A percentile compares a stretch with the other conserved stretches of the same genome.
phyloP scores from a whole-genome alignment of 2,329 filamentous ascomycete genomes.

The Fusarium agapanthi region DNA sequence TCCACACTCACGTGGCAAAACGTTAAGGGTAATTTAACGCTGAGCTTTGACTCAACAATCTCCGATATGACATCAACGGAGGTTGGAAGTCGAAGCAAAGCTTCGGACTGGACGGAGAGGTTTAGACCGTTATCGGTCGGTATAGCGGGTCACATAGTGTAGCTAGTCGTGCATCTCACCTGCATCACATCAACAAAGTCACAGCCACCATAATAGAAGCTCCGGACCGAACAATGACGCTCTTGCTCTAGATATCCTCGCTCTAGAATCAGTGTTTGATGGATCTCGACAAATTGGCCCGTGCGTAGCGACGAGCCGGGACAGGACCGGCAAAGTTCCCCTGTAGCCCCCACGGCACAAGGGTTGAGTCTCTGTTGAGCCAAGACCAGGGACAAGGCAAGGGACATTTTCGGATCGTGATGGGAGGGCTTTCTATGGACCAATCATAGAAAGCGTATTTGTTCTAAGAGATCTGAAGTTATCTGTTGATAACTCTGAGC shows the following conservation, averaged over 20 bases:
- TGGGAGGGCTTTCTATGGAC: slow-evolving; percentile 11
- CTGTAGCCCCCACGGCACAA: slow-evolving; percentile 34
- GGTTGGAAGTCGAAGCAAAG: slow-evolving; percentile 18
- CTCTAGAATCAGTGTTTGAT: slow-evolving; percentile 16
- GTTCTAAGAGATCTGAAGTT: slow-evolving; percentile 17
- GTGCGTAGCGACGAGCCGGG: slow-evolving; percentile 34
- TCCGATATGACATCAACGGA: slow-evolving; percentile 15
- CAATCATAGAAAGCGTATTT: slow-evolving; percentile 37
- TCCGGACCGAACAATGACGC: slow-evolving; percentile 33
- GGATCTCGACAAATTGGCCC: slow-evolving; percentile 31
- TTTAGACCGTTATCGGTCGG: neutral
- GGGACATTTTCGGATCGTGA: slow-evolving; percentile 31
- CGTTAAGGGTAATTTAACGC: neutral
- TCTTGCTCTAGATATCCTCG: slow-evolving; percentile 19
- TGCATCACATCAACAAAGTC: slow-evolving; percentile 2
- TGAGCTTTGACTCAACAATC: slow-evolving; percentile 5
- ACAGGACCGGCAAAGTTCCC: slow-evolving; percentile 27
- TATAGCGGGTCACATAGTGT: neutral
- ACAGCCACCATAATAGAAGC: slow-evolving; percentile 7
- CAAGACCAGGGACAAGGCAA: slow-evolving; percentile 34
- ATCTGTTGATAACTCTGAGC: slow-evolving; percentile 17
- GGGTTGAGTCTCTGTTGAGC: slow-evolving; percentile 24
- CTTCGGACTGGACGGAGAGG: neutral
- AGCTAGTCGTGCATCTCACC: neutral
- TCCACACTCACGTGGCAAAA: slow-evolving; percentile 40